A percentile compares a stretch with the other conserved stretches of the same genome.
phyloP scores from a whole-genome alignment of 1,139 yeast genomes.

The Debaryomycetaceae sp. region DNA sequence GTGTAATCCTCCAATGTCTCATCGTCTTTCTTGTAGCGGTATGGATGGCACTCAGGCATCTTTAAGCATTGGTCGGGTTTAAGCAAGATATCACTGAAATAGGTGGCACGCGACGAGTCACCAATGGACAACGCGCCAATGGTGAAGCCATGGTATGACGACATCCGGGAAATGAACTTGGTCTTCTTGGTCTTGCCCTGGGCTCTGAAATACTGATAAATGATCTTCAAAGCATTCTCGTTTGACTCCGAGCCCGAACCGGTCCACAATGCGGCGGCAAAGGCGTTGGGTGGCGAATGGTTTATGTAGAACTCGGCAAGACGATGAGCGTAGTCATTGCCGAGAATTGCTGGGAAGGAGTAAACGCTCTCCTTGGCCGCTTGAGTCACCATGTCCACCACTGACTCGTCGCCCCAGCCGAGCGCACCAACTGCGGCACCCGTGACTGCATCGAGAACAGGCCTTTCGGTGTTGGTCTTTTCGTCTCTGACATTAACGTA shows the following conservation, averaged over 20 bases:
- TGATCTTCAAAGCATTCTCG: conserved; percentile 54
- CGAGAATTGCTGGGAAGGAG: conserved; percentile 40
- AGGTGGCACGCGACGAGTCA: conserved; percentile 37
- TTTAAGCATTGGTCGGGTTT: conserved; percentile 42
- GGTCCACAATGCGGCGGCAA: conserved; percentile 51
- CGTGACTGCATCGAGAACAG: conserved; percentile 50
- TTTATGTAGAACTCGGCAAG: conserved; percentile 50
- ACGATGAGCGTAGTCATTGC: conserved; percentile 45
- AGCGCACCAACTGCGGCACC: conserved; percentile 66
- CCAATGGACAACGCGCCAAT: conserved; percentile 50
- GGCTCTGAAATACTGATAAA: conserved; percentile 53
- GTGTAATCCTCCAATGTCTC: conserved; percentile 50
- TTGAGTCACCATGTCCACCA: conserved; percentile 40
- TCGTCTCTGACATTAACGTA: conserved; percentile 46
- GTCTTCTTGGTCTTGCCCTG: conserved; percentile 44
- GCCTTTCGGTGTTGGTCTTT: conserved; percentile 35
- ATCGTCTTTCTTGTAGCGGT: conserved; percentile 41
- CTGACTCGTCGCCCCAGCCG: conserved; percentile 56
- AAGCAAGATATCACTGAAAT: conserved; percentile 38
- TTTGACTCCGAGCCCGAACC: conserved; percentile 62
- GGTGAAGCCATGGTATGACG: conserved; percentile 59
- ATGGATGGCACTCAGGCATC: conserved; percentile 45
- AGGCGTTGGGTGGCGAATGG: conserved; percentile 50
- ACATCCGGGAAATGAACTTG: conserved; percentile 49
- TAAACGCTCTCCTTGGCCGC: conserved; percentile 45